A percentile compares a stretch with the other conserved stretches of the same genome.
phyloP scores from a whole-genome alignment of 495 filamentous ascomycete genomes.

The Polyplosphaeria fusca region DNA sequence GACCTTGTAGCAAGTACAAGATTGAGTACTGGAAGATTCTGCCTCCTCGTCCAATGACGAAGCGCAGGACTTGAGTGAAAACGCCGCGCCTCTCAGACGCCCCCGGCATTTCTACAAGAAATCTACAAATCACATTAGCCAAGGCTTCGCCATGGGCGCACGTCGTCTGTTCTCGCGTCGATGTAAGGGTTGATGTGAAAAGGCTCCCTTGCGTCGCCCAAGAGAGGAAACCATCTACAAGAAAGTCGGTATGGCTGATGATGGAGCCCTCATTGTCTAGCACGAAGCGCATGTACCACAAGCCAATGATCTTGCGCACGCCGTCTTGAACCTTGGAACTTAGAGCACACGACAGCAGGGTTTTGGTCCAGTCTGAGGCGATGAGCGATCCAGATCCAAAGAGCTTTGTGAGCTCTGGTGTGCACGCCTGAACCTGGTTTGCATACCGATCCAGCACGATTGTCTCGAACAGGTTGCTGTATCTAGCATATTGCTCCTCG shows the following conservation, averaged over 20 bases:
- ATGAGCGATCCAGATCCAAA: constrained; percentile 24
- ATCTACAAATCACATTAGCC: constrained; percentile 15
- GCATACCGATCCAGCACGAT: constrained; percentile 42
- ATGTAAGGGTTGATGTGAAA: constrained; percentile 37
- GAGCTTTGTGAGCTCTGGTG: constrained; percentile 37
- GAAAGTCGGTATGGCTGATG: constrained; percentile 21
- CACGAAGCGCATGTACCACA: constrained; percentile 38
- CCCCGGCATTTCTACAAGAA: constrained; percentile 1
- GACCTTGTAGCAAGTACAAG: constrained; percentile 38
- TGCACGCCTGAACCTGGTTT: constrained; percentile 43
- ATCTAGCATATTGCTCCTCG: constrained; percentile 36
- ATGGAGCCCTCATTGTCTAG: neutral
- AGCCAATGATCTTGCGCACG: constrained; percentile 40
- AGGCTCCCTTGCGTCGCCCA: constrained; percentile 43
- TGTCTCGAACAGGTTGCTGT: constrained; percentile 41
- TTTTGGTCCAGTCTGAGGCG: constrained; percentile 18
- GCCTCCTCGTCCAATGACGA: constrained; percentile 20
- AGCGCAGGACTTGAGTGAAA: constrained; percentile 20
- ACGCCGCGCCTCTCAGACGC: constrained; percentile 3
- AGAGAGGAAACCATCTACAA: constrained; percentile 35
- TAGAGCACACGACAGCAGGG: constrained; percentile 36
- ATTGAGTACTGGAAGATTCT: constrained; percentile 36
- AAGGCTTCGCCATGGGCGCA: constrained; percentile 39
- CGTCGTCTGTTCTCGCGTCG: neutral
- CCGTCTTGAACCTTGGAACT: constrained; percentile 38